A percentile compares a stretch with the other conserved stretches of the same genome.
These are phyloP conservation scores for Suillus occidentalis DNA, from an alignment of 768 basidiomycete genomes.

Conservation along the genomic window DNA sequence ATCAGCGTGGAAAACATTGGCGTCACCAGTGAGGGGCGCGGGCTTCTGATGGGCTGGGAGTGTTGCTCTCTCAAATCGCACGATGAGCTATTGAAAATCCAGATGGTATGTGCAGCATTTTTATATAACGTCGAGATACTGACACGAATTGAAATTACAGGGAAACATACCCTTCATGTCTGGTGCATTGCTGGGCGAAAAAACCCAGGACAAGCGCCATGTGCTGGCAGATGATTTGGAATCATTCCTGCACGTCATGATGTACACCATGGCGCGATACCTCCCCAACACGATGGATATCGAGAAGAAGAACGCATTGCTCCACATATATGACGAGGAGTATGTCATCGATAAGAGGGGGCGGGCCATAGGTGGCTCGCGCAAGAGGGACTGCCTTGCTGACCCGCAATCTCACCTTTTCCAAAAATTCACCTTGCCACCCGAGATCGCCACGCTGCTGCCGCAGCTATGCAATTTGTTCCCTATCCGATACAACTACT, in stretches of 20 bases:
- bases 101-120: background rate
- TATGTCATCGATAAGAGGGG: background rate
- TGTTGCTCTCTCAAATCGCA: background rate
- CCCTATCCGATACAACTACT: background rate
- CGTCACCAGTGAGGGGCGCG: constrained; percentile 11
- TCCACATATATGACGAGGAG: background rate
- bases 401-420: background rate
- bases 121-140: background rate
- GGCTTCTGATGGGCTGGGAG: constrained; percentile 29
- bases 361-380: background rate
- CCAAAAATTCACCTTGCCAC: background rate
- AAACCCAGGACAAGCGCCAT: constrained; percentile 4
- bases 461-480: background rate
- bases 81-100: background rate
- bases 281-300: constrained; percentile 10
- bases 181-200: constrained; percentile 9
- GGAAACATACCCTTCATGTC: constrained; percentile 22
- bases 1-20: constrained; percentile 25
- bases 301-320: background rate
- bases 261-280: constrained; percentile 17
- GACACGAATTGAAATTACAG: background rate
- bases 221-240: constrained; percentile 9
- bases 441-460: background rate
- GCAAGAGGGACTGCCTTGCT: background rate
- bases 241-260: constrained; percentile 10